Evolutionary conservation across 2,329 filamentous ascomycete species (phyloP).

Genomic region (Talaromyces sp.): DNA sequence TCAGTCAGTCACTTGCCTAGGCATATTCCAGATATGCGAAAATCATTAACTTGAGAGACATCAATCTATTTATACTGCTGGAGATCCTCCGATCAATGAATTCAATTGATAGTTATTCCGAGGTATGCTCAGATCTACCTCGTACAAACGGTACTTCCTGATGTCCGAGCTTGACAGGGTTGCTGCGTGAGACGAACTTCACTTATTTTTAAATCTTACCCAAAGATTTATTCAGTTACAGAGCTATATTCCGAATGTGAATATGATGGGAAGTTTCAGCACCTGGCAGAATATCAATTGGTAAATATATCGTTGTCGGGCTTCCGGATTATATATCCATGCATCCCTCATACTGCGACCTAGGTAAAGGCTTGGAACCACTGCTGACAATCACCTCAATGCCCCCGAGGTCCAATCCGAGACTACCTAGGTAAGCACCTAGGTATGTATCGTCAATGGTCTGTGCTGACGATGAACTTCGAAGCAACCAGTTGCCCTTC

Average conservation of each 20-base stretch:
- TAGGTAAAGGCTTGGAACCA: too few species aligned
- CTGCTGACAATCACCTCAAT: too few species aligned
- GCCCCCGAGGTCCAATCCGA: too few species aligned
- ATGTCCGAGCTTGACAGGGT: neutral
- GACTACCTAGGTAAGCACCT: too few species aligned
- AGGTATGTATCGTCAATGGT: too few species aligned
- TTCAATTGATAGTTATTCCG: neutral
- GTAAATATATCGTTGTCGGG: too few species aligned
- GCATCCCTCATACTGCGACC: too few species aligned
- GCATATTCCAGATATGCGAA: neutral
- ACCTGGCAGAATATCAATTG: too few species aligned
- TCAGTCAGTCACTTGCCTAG: neutral
- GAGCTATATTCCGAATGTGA: neutral
- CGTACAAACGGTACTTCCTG: neutral
- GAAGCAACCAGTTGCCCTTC: too few species aligned
- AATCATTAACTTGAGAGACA: neutral
- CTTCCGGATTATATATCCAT: too few species aligned
- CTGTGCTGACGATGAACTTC: too few species aligned
- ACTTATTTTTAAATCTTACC: neutral
- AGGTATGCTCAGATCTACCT: conserved; percentile 3
- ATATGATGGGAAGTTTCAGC: neutral
- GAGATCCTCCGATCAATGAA: neutral
- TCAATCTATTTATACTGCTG: neutral
- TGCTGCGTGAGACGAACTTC: neutral
- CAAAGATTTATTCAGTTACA: neutral